phyloP scores from a whole-genome alignment of 371 early-diverging fungal genomes.

The Apophysomyces variabilis region DNA sequence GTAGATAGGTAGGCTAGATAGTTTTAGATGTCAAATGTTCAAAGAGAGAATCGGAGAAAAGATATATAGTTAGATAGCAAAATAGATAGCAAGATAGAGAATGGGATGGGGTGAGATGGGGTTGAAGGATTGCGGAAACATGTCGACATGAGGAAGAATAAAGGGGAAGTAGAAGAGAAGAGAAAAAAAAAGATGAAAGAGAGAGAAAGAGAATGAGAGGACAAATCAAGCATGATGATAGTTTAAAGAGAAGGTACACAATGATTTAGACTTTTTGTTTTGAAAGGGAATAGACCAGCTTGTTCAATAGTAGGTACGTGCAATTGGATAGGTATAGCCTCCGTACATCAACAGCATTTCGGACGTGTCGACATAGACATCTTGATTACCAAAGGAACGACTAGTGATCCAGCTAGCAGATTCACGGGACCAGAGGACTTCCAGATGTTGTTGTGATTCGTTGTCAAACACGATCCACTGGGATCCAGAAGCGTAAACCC shows the following conservation, averaged over 20 bases:
- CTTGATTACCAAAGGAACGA: slow-evolving; percentile 23
- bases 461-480: slow-evolving; percentile 23
- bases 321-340: slow-evolving; percentile 26
- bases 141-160: not conserved
- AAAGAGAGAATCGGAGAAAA: too few species aligned
- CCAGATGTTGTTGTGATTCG: slow-evolving; percentile 23
- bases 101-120: too few species aligned
- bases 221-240: too few species aligned
- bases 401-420: slow-evolving; percentile 23
- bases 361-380: slow-evolving; percentile 27
- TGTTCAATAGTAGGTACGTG: slow-evolving; percentile 15
- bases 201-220: not conserved
- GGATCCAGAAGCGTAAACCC: slow-evolving; percentile 31
- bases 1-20: too few species aligned
- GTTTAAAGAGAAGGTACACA: too few species aligned
- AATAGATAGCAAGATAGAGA: too few species aligned
- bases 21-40: too few species aligned
- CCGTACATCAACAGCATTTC: slow-evolving; percentile 20
- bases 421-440: slow-evolving; percentile 21
- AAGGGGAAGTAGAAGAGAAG: slow-evolving; percentile 4
- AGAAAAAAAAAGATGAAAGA: not conserved
- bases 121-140: too few species aligned
- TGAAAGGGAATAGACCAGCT: not conserved
- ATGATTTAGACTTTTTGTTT: too few species aligned
- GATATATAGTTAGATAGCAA: too few species aligned